A percentile compares a stretch with the other conserved stretches of the same genome.
phyloP scores from a whole-genome alignment of 768 basidiomycete genomes.

The Suillus variegatus region DNA sequence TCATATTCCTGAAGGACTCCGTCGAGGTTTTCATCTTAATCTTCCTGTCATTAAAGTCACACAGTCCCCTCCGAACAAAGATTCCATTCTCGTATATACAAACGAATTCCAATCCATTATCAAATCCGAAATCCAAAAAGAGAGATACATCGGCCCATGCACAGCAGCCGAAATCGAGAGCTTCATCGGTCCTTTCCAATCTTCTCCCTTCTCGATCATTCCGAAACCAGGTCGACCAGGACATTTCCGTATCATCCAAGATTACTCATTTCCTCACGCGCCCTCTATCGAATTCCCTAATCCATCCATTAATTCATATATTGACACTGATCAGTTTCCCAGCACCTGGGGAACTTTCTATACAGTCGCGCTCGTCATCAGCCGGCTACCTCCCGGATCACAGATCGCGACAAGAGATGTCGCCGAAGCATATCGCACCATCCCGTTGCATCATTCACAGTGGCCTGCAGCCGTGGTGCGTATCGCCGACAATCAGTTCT shows the following conservation, averaged over 20 bases:
- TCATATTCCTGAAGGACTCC: neutral
- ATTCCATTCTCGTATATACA: neutral
- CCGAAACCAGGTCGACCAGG: too few relatives aligned
- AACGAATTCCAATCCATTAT: too few relatives aligned
- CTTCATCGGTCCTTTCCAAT: neutral
- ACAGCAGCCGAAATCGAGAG: neutral
- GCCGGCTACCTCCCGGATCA: too few relatives aligned
- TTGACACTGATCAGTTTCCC: too few relatives aligned
- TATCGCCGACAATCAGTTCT: neutral
- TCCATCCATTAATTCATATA: too few relatives aligned
- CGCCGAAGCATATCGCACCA: neutral
- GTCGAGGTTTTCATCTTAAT: neutral
- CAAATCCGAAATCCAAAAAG: too few relatives aligned
- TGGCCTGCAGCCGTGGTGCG: neutral
- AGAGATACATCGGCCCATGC: too few relatives aligned
- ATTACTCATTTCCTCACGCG: too few relatives aligned
- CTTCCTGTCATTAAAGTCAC: neutral
- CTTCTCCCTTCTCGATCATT: neutral
- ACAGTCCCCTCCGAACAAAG: neutral
- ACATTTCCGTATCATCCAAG: too few relatives aligned
- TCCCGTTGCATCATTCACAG: neutral
- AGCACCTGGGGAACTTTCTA: too few relatives aligned
- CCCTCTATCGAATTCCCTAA: too few relatives aligned
- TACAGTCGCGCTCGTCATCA: too few relatives aligned
- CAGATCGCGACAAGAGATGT: neutral